A percentile compares a stretch with the other conserved stretches of the same genome.
Conservation (phyloP, 164 flowering plant genomes). For the Malania oleifera region DNA sequence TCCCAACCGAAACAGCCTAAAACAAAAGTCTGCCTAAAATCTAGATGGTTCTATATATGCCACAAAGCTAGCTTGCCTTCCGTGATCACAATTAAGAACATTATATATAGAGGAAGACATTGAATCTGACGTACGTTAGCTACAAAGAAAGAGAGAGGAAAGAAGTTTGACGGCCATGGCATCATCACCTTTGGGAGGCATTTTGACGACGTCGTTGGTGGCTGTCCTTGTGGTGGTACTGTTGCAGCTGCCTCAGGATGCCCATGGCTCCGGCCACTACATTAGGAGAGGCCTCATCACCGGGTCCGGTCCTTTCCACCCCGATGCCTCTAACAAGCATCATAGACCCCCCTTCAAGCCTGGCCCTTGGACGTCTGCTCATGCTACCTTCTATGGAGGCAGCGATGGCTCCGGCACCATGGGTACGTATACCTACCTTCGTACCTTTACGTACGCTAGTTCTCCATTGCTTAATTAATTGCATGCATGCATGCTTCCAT, state of each 20-base stretch:
- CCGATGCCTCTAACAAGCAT: conserved; percentile 5
- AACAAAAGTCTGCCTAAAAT: conserved; percentile 1
- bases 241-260: conserved; percentile 11
- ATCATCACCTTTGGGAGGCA: conserved; percentile 12
- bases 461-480: not conserved
- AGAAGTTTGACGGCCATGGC: conserved; percentile 10
- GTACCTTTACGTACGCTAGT: not conserved
- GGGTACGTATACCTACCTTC: conserved; percentile 26
- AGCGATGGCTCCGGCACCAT: conserved; percentile 40
- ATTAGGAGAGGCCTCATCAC: too few species aligned
- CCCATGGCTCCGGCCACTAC: not conserved
- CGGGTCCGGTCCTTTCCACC: not conserved
- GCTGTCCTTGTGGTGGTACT: conserved; percentile 7
- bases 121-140: too few species aligned
- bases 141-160: not conserved
- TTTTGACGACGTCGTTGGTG: conserved; percentile 9
- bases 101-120: too few species aligned
- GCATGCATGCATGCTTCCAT: not conserved
- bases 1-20: not conserved
- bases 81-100: too few species aligned
- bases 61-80: not conserved
- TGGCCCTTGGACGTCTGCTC: conserved; percentile 51
- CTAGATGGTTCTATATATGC: not conserved
- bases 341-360: conserved; percentile 37
- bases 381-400: conserved; percentile 64